Percentiles rank a stretch among this genome's conserved stretches.
Evolutionary conservation across 176 grass and related monocot genomes (phyloP).

Genomic region (Phoenix dactylifera): DNA sequence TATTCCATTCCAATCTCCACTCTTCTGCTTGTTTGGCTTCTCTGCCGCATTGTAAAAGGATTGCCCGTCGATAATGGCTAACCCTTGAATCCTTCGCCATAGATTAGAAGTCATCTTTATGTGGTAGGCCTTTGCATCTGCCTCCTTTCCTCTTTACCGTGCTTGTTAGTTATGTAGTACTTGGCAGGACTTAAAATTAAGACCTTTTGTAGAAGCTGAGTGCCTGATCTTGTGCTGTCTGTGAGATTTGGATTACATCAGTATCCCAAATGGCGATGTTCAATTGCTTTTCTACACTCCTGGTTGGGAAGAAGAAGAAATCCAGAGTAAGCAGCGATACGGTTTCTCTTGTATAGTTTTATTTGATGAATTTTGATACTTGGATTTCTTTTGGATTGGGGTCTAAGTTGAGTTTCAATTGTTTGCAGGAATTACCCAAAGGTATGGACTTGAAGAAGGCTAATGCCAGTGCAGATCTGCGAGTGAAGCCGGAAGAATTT

Average conservation of each 20-base stretch:
- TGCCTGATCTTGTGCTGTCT: too few species aligned
- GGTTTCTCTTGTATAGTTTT: conserved; percentile 8
- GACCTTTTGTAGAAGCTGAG: too few species aligned
- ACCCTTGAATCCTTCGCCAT: neutral
- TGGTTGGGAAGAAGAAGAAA: conserved; percentile 44
- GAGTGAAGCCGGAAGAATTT: conserved; percentile 66
- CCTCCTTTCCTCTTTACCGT: too few species aligned
- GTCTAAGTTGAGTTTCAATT: neutral
- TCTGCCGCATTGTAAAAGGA: conserved; percentile 22
- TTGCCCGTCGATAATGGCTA: conserved; percentile 79
- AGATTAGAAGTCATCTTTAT: too few species aligned
- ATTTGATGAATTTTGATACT: neutral
- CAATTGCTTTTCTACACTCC: conserved; percentile 52
- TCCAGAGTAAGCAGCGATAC: conserved; percentile 26
- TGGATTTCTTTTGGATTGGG: too few species aligned
- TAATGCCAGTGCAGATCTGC: conserved; percentile 30
- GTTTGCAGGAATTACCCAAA: conserved; percentile 33
- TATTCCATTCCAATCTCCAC: conserved; percentile 23
- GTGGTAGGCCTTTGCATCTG: too few species aligned
- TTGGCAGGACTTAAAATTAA: too few species aligned
- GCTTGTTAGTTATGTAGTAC: too few species aligned
- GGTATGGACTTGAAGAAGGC: conserved; percentile 22
- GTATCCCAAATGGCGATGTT: conserved; percentile 39
- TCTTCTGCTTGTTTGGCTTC: conserved; percentile 26
- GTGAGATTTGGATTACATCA: neutral